Conservation (phyloP, 805 yeast genomes). For the Spathaspora arborariae region DNA sequence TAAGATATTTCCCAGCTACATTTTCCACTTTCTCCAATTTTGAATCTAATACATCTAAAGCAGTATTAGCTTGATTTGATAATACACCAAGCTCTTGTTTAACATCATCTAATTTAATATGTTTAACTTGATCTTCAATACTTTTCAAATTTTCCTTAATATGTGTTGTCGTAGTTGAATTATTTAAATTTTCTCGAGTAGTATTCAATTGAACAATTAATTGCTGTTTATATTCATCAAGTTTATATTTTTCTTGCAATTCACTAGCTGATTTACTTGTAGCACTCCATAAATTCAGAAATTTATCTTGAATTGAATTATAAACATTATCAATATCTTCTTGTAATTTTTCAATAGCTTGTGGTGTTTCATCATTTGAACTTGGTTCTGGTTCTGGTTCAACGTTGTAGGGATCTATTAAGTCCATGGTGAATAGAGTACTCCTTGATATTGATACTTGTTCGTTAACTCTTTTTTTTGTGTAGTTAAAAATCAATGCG, state of each 20-base stretch:
- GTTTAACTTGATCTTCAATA: constrained; percentile 27
- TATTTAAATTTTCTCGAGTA: constrained; percentile 17
- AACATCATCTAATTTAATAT: constrained; percentile 15
- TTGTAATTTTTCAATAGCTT: constrained; percentile 49
- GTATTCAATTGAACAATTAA: constrained; percentile 25
- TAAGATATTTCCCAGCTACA: constrained; percentile 57
- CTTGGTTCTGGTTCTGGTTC: background rate
- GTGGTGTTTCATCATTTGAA: constrained; percentile 41
- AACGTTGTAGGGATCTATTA: background rate
- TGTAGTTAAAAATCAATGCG: background rate
- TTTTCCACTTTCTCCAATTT: constrained; percentile 70
- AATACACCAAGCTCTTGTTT: background rate
- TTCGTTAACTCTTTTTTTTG: background rate
- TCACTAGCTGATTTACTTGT: constrained; percentile 30
- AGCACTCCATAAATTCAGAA: constrained; percentile 28
- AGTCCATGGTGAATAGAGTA: background rate
- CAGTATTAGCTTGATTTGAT: constrained; percentile 45
- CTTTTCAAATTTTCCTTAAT: constrained; percentile 19
- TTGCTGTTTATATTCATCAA: constrained; percentile 26
- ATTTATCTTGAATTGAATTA: constrained; percentile 38
- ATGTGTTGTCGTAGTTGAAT: constrained; percentile 18
- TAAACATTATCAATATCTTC: constrained; percentile 51
- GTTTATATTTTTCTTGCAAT: constrained; percentile 24
- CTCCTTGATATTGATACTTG: background rate
- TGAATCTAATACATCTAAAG: constrained; percentile 67